Evolutionary conservation across 1,284 basidiomycete genomes (phyloP).

Genomic region (Somion occarium): DNA sequence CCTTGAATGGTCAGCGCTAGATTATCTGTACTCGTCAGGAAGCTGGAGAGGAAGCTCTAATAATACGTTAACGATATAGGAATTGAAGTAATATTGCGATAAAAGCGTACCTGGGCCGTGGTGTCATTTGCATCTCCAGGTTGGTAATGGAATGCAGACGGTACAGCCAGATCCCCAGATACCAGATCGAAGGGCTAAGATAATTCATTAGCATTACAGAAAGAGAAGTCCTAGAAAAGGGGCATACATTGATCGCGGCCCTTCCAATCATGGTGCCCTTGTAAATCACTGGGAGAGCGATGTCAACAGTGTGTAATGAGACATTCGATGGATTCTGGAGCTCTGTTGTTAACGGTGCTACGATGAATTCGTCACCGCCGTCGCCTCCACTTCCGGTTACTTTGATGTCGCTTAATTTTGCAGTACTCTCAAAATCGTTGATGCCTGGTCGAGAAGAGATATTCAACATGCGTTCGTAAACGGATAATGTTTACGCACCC

Average conservation of each 20-base stretch:
- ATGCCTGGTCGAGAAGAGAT: slow-evolving; percentile 24
- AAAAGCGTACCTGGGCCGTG: slow-evolving; percentile 41
- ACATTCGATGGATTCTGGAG: slow-evolving; percentile 68
- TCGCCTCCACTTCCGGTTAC: slow-evolving; percentile 59
- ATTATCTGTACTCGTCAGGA: slow-evolving; percentile 44
- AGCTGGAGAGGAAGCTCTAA: slow-evolving; percentile 27
- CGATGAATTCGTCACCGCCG: slow-evolving; percentile 51
- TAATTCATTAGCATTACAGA: not conserved
- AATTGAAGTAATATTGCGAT: not conserved
- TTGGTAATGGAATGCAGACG: slow-evolving; percentile 64
- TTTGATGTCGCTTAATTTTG: slow-evolving; percentile 46
- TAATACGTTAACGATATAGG: not conserved
- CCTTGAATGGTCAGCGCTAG: slow-evolving; percentile 56
- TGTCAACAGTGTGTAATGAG: slow-evolving; percentile 54
- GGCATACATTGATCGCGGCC: slow-evolving; percentile 52
- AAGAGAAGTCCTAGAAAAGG: slow-evolving; percentile 3
- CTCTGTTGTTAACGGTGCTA: slow-evolving; percentile 46
- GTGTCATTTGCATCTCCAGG: slow-evolving; percentile 65
- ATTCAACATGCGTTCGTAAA: too few species aligned
- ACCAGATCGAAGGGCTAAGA: slow-evolving; percentile 50
- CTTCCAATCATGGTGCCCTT: slow-evolving; percentile 51
- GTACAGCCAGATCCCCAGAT: slow-evolving; percentile 52
- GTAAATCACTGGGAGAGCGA: slow-evolving; percentile 58
- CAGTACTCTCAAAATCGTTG: slow-evolving; percentile 47
- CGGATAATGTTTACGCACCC: too few species aligned